Conservation (phyloP, 495 filamentous ascomycete genomes). For the Astrothelium macrocarpum region DNA sequence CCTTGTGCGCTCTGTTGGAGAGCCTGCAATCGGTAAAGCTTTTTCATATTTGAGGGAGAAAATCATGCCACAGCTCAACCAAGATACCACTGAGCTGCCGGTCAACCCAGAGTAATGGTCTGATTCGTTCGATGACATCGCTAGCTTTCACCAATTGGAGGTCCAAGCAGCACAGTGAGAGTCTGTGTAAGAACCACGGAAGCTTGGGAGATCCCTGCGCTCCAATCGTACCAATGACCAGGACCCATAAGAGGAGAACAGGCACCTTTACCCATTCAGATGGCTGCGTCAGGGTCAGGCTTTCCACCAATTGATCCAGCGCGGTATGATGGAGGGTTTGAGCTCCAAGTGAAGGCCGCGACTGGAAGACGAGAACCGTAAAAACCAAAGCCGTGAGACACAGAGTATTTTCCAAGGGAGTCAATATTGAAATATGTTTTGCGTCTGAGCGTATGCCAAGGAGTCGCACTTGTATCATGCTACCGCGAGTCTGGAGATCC, state of each 20-base stretch:
- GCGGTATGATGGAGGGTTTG: conserved; percentile 15
- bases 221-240: conserved; percentile 22
- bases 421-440: not conserved
- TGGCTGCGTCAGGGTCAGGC: conserved; percentile 16
- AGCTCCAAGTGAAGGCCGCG: not conserved
- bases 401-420: conserved; percentile 21
- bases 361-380: not conserved
- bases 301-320: conserved; percentile 18
- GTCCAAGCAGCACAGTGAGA: conserved; percentile 17
- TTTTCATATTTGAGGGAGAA: not conserved
- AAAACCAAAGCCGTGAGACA: conserved; percentile 10
- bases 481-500: conserved; percentile 22
- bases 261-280: conserved; percentile 17
- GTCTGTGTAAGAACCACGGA: conserved; percentile 19
- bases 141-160: conserved; percentile 12
- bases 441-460: conserved; percentile 15
- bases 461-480: conserved; percentile 17
- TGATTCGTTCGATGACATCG: conserved; percentile 15
- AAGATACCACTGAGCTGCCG: not conserved
- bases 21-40: too few relatives aligned
- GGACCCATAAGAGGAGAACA: conserved; percentile 22
- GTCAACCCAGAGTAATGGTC: conserved; percentile 20
- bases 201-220: conserved; percentile 16
- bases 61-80: not conserved
- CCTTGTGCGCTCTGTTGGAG: too few relatives aligned